These are phyloP conservation scores for Neonectria punicea DNA, from an alignment of 2,329 filamentous ascomycete genomes.

Conservation along the genomic window DNA sequence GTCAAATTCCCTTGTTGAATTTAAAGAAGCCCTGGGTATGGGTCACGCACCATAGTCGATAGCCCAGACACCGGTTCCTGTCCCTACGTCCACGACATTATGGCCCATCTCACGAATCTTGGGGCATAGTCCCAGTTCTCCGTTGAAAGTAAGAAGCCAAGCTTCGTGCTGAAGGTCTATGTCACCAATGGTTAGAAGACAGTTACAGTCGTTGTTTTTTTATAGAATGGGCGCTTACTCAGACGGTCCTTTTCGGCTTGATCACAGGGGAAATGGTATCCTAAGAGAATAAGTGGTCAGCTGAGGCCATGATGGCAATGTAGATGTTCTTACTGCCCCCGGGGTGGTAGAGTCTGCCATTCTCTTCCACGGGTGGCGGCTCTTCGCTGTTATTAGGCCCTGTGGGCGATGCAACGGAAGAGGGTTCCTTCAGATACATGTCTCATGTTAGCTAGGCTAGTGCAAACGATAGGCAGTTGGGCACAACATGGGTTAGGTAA, in stretches of 20 bases:
- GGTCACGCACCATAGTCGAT: conserved; percentile 18
- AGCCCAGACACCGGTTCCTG: conserved; percentile 25
- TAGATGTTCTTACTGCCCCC: conserved; percentile 8
- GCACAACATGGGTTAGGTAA: not conserved
- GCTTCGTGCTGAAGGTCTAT: conserved; percentile 17
- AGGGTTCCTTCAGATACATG: not conserved
- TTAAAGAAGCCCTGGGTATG: no score
- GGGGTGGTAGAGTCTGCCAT: conserved; percentile 16
- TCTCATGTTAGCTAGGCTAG: not conserved
- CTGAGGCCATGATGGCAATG: no score
- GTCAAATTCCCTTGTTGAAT: not conserved
- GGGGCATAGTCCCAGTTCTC: conserved; percentile 10
- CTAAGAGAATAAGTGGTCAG: not conserved
- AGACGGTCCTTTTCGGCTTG: conserved; percentile 16
- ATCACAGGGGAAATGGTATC: conserved; percentile 16
- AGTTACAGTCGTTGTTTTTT: no score
- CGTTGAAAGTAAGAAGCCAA: conserved; percentile 10
- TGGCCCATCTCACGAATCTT: conserved; percentile 12
- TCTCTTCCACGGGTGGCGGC: not conserved
- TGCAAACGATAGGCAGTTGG: not conserved
- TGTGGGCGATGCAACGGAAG: no score
- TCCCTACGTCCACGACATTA: conserved; percentile 19
- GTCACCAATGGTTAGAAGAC: not conserved
- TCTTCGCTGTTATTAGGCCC: no score
- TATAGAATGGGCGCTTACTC: not conserved